Base-by-base conservation (phyloP, 2,329 filamentous ascomycete species). In the Escovopsis sp. region DNA sequence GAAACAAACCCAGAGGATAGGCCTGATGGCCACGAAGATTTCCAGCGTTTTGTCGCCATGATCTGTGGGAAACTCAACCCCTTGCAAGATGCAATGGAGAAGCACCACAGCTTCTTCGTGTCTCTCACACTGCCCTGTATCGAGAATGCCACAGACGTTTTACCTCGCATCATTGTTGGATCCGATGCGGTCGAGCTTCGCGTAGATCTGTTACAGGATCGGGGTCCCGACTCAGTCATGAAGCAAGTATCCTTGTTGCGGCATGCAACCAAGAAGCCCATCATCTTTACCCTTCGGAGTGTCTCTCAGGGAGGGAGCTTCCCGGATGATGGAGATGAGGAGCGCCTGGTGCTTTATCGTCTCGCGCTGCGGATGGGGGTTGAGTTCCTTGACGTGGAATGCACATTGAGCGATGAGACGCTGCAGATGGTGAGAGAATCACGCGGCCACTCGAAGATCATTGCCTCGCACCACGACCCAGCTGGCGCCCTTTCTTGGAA, bases 401-500 rank as follows among this genome's bases (percentile, higher is more conserved):
- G 96, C 62, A 83, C 85, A 1, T 82, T 88, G 60, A 82, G 87
- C 0, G 77, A 85, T 40, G 67, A 78, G n/a, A 68, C 93, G 32
- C 70, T 95, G 28, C 73, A 80, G 38, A 67, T 73, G 12, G 70
- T 94, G 4, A 70, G 75, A 0, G 75, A 80, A 43, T 61, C 61
- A 6, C 82, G 85, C 58, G 80, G 81, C 3, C 71, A 74, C 49
- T 86, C 85, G 1, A 82, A 79, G 47, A 84, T 98, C 55, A 94
- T 98, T 53, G 87, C 89, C 8, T 98, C 91, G 1, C 89, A 98
- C 59, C 91, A 98, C 59, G 91, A 98, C 58, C 85, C 87, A 0
- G 65, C 73, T 43, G 82, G 82, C 8, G 68, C 71, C 19, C 68
- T 96, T 15, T 89, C 85, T 2, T 98, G 91, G 91, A 79, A 72